Conservation (phyloP, 2,329 filamentous ascomycete genomes). For the Colletotrichum abscissum region DNA sequence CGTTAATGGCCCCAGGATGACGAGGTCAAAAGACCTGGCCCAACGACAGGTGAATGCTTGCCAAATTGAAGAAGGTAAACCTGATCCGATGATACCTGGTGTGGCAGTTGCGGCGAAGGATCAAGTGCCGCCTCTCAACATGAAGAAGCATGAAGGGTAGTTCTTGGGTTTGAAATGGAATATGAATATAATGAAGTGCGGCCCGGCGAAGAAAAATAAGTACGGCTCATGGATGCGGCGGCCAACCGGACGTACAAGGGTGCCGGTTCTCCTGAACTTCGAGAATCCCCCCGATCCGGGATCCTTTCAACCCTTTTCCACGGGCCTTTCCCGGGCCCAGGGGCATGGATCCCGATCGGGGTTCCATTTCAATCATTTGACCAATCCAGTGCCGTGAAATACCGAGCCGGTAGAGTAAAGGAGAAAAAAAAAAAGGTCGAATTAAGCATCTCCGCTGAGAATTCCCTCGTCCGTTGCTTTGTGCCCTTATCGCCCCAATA, state of each 20-base stretch:
- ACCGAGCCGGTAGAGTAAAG: not conserved
- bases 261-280: too few species aligned
- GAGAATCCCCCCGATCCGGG: not conserved
- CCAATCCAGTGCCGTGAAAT: not conserved
- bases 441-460: conserved; percentile 30
- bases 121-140: not conserved
- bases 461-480: conserved; percentile 4
- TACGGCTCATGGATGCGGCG: too few species aligned
- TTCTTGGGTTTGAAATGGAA: not conserved
- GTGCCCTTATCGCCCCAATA: conserved; percentile 34
- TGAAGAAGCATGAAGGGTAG: not conserved
- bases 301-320: not conserved
- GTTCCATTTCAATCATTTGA: conserved; percentile 3
- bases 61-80: not conserved
- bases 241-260: too few species aligned
- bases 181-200: not conserved
- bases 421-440: not conserved
- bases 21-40: not conserved
- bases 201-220: not conserved
- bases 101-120: not conserved
- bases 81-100: too few species aligned
- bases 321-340: conserved; percentile 17
- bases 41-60: not conserved
- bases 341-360: conserved; percentile 7
- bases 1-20: not conserved